Evolutionary conservation across 1,139 yeast species (phyloP).

Genomic region (Arxiozyma bovina): DNA sequence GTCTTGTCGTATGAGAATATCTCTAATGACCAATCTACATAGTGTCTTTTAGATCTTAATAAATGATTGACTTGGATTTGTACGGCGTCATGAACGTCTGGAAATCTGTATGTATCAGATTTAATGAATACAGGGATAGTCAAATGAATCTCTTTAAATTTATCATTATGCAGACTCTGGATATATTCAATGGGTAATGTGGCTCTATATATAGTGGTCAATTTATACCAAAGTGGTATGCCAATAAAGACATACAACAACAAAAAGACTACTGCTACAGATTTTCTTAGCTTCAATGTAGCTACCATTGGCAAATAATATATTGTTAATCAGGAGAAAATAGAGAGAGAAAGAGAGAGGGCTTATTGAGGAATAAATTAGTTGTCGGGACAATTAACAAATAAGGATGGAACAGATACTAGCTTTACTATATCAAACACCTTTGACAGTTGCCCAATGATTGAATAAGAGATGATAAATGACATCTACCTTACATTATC

Average conservation of each 20-base stretch:
- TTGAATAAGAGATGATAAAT: too few relatives aligned
- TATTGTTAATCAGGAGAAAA: not conserved
- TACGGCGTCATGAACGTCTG: slow-evolving; percentile 40
- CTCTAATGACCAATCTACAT: slow-evolving; percentile 27
- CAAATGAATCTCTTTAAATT: slow-evolving; percentile 24
- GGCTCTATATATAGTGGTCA: slow-evolving; percentile 72
- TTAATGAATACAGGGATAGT: slow-evolving; percentile 44
- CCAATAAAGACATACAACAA: slow-evolving; percentile 49
- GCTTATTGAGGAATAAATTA: not conserved
- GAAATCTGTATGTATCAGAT: slow-evolving; percentile 31
- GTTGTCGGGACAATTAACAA: not conserved
- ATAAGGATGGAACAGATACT: not conserved
- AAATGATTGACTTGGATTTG: slow-evolving; percentile 33
- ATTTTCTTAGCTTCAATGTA: slow-evolving; percentile 15
- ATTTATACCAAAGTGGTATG: slow-evolving; percentile 59
- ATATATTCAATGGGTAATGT: slow-evolving; percentile 55
- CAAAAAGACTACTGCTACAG: slow-evolving; percentile 23
- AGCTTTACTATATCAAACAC: not conserved
- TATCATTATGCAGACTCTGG: slow-evolving; percentile 33
- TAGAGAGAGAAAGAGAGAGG: not conserved
- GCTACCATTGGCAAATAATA: slow-evolving; percentile 3
- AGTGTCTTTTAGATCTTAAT: slow-evolving; percentile 16
- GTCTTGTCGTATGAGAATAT: slow-evolving; percentile 20
- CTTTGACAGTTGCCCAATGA: not conserved
- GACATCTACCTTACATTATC: too few relatives aligned